Evolutionary conservation across 1,284 basidiomycete species (phyloP).

Genomic region (Heterobasidion parviporum): DNA sequence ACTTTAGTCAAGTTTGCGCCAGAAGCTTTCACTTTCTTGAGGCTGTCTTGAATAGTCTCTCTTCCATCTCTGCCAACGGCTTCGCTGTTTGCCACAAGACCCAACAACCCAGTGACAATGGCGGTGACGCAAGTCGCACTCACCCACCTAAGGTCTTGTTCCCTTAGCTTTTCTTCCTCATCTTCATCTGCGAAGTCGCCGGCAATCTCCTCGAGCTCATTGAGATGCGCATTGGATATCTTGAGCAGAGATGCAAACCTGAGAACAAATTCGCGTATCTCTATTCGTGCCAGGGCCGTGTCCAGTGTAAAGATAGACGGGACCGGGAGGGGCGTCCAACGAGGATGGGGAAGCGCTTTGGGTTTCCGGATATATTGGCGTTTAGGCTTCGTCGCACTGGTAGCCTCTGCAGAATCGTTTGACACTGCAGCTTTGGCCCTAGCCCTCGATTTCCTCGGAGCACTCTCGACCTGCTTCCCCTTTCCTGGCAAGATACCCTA

Average conservation of each 20-base stretch:
- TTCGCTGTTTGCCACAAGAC: constrained; percentile 36
- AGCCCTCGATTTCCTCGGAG: constrained; percentile 10
- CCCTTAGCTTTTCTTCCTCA: constrained; percentile 23
- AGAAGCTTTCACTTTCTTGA: constrained; percentile 41
- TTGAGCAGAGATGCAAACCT: constrained; percentile 51
- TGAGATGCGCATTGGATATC: constrained; percentile 44
- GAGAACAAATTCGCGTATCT: constrained; percentile 65
- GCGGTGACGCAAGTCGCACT: constrained; percentile 55
- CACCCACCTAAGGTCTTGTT: constrained; percentile 43
- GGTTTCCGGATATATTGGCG: constrained; percentile 12
- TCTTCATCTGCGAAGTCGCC: constrained; percentile 24
- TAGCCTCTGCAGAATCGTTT: constrained; percentile 8
- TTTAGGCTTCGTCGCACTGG: constrained; percentile 14
- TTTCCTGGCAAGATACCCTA: constrained; percentile 20
- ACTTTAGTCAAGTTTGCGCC: constrained; percentile 53
- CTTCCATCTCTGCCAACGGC: constrained; percentile 24
- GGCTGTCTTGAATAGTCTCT: constrained; percentile 36
- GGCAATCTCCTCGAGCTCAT: constrained; percentile 57
- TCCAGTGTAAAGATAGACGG: constrained; percentile 32
- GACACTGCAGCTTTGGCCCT: constrained; percentile 8
- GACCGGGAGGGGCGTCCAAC: constrained; percentile 43
- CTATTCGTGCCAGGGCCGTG: constrained; percentile 51
- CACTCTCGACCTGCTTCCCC: constrained; percentile 14
- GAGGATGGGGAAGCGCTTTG: constrained; percentile 20
- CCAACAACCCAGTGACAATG: constrained; percentile 49